Evolutionary conservation across 306 rosid species (phyloP), one percentile per base, ranked within the genome.

Genomic region (Notholithocarpus densiflorus): DNA sequence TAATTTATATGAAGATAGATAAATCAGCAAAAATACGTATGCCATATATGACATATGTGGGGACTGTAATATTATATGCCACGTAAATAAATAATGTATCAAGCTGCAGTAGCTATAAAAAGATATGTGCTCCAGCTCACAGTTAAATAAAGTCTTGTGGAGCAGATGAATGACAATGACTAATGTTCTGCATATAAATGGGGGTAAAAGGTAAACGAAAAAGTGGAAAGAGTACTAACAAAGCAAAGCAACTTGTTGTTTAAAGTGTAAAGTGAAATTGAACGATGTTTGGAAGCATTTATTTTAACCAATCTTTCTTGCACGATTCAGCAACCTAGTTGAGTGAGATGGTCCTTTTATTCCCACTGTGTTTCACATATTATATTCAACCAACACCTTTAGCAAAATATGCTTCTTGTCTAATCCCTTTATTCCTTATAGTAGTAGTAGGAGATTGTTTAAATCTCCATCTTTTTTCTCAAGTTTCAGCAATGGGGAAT

Each of bases 401-500:
- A 21, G 53, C 74, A 73, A 76, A 80, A 76, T 55, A 81, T 65
- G 83, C 83, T 71, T 81, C 77, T 86, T 77, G 80, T 72, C 65
- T 51, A 40, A n/a, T 75, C 68, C 70, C 14, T 53, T 68, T 71
- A 72, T 80, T 64, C 9, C 12, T 27, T 24, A 17, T 19, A 56
- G 74, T 69, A 56, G 56, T 52, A 19, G 48, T 45, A 12, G 19
- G 26, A 17, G 55, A 19, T n/a, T 12, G 13, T 10, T 17, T 17
- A 7, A 60, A 29, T 59, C 60, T 70, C 71, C 78, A 9, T 19
- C 64, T 40, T 15, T 26, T 24, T n/a, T 32, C 66, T 13, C 13
- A 53, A 55, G 73, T 72, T 52, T 65, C 48, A 54, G 15, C 57
- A 66, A 89, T 90, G 92, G 85, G 86, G 14, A 88, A 76, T 86